Percentiles rank a stretch among this genome's conserved stretches.
Evolutionary conservation across 73 alveolate genomes (phyloP).

Genomic region (Stentor coeruleus): DNA sequence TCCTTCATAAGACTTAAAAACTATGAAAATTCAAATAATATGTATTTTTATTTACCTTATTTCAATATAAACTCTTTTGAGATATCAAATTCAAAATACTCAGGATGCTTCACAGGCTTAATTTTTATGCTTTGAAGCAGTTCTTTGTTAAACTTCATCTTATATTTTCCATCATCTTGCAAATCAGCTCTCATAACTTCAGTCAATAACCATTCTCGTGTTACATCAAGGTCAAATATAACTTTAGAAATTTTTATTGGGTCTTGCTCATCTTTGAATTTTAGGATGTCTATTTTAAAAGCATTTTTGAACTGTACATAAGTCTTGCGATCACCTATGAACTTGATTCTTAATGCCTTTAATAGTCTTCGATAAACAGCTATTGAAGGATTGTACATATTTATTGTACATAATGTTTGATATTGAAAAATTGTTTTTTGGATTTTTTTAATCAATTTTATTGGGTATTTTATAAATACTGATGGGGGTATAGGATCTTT

Average conservation of each 20-base stretch:
- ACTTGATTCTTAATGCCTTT: background rate
- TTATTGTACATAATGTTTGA: background rate
- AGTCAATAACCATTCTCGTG: conserved; percentile 24
- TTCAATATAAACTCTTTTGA: too few species aligned
- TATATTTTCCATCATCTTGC: conserved; percentile 11
- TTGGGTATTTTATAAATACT: too few species aligned
- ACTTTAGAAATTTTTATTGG: conserved; percentile 5
- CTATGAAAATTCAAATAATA: too few species aligned
- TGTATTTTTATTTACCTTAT: too few species aligned
- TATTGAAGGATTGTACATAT: background rate
- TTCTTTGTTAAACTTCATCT: background rate
- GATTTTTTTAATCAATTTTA: too few species aligned
- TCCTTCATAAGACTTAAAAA: too few species aligned
- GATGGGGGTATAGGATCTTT: too few species aligned
- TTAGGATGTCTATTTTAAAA: conserved; percentile 12
- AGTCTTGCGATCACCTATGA: conserved; percentile 13
- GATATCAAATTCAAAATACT: conserved; percentile 24
- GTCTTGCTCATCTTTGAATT: conserved; percentile 6
- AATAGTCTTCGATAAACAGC: conserved; percentile 12
- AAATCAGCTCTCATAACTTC: conserved; percentile 30
- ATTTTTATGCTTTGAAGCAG: conserved; percentile 12
- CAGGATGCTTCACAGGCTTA: conserved; percentile 27
- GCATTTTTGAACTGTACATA: background rate
- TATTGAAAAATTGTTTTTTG: too few species aligned
- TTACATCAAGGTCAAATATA: background rate